These are phyloP conservation scores for Knufia fluminis DNA, from an alignment of 2,329 filamentous ascomycete genomes.

Conservation along the genomic window DNA sequence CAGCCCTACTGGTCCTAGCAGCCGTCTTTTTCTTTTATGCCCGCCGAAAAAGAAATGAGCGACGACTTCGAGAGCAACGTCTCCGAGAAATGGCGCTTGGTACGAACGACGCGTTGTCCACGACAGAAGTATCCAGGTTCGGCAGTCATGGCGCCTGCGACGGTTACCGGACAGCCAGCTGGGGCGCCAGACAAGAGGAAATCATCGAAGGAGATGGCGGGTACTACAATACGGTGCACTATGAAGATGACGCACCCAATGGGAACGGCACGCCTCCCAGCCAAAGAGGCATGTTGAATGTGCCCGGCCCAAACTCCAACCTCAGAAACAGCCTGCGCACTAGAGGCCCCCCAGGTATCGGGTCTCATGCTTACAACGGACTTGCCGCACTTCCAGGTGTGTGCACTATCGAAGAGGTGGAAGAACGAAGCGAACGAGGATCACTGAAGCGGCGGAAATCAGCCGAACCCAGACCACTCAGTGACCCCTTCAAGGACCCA, in stretches of 20 bases:
- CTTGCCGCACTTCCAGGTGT: slow-evolving; percentile 14
- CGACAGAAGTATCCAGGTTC: slow-evolving; percentile 22
- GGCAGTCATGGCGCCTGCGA: slow-evolving; percentile 15
- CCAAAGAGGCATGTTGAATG: slow-evolving; percentile 26
- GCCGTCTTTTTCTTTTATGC: slow-evolving; percentile 43
- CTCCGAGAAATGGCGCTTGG: slow-evolving; percentile 44
- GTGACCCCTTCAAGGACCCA: slow-evolving; percentile 17
- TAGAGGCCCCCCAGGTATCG: slow-evolving; percentile 26
- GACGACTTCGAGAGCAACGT: slow-evolving; percentile 43
- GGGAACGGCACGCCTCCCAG: slow-evolving; percentile 13
- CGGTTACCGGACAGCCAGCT: slow-evolving; percentile 18
- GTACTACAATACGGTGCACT: neutral
- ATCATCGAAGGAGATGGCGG: slow-evolving; percentile 17
- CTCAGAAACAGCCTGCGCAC: slow-evolving; percentile 33
- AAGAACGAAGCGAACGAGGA: slow-evolving; percentile 19
- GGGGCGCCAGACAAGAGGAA: slow-evolving; percentile 19
- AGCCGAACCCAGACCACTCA: neutral
- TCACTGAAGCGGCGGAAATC: slow-evolving; percentile 13
- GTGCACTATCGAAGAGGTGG: slow-evolving; percentile 22
- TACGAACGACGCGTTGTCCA: slow-evolving; percentile 40
- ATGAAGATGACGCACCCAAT: neutral
- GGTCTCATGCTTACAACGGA: slow-evolving; percentile 12
- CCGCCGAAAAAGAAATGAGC: slow-evolving; percentile 36
- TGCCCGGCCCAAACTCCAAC: slow-evolving; percentile 32
- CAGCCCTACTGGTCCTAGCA: slow-evolving; percentile 40